Evolutionary conservation across 2,329 filamentous ascomycete species (phyloP).

Genomic region (Periconia sp.): DNA sequence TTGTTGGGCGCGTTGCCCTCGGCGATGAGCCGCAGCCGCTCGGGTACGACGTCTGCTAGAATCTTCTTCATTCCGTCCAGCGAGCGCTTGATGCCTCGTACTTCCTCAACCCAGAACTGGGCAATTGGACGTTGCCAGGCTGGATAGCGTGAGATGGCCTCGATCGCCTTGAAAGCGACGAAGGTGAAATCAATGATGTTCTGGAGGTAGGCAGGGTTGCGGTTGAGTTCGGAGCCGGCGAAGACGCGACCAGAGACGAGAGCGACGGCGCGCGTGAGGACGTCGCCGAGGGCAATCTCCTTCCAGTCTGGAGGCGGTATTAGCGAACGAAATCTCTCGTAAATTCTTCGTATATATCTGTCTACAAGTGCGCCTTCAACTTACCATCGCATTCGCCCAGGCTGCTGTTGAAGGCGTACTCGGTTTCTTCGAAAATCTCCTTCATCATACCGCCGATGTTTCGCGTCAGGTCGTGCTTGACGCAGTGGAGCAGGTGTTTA

Average conservation of each 20-base stretch:
- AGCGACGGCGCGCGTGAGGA: conserved; percentile 13
- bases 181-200: conserved; percentile 8
- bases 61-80: not conserved
- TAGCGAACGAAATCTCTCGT: not conserved
- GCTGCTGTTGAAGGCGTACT: not conserved
- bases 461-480: not conserved
- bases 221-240: conserved; percentile 11
- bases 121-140: conserved; percentile 5
- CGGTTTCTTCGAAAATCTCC: not conserved
- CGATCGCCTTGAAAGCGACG: conserved; percentile 8
- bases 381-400: conserved; percentile 1
- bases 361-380: not conserved
- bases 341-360: not conserved
- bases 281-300: conserved; percentile 1
- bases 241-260: conserved; percentile 12
- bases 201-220: conserved; percentile 9
- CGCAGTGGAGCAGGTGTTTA: not conserved
- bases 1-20: conserved; percentile 10
- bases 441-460: not conserved
- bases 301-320: conserved; percentile 8
- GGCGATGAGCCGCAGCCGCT: not conserved
- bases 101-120: not conserved
- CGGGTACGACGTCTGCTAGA: not conserved
- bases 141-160: conserved; percentile 6
- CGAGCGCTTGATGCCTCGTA: not conserved